phyloP scores from a whole-genome alignment of 2,329 filamentous ascomycete species.

The Aspergillus niger region DNA sequence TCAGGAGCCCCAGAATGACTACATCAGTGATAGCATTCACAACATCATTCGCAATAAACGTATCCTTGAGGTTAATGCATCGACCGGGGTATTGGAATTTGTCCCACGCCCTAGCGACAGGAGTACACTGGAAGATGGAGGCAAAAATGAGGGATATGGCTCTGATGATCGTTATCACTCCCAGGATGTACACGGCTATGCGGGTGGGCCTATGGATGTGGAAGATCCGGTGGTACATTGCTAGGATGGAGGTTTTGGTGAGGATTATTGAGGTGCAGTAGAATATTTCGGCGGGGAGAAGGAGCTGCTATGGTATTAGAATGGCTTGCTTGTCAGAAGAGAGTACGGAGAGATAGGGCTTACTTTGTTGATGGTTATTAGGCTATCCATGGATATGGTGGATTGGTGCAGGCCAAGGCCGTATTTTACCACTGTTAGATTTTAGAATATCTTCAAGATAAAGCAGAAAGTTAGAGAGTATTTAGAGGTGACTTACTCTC shows the following conservation, averaged over 20 bases:
- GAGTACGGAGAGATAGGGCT: not conserved
- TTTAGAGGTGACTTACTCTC: not conserved
- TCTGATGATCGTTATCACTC: constrained; percentile 51
- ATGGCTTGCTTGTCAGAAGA: not conserved
- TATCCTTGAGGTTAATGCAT: constrained; percentile 54
- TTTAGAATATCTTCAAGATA: not conserved
- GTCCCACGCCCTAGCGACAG: constrained; percentile 54
- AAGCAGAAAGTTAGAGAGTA: not conserved
- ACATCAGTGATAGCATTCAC: constrained; percentile 37
- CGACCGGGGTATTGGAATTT: constrained; percentile 43
- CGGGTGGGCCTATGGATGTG: constrained; percentile 46
- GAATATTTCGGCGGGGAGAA: constrained; percentile 45
- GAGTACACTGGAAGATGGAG: constrained; percentile 57
- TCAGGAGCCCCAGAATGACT: constrained; percentile 13
- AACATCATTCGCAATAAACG: constrained; percentile 54
- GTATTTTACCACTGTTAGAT: not conserved
- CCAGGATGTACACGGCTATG: constrained; percentile 46
- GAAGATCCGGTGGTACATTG: constrained; percentile 59
- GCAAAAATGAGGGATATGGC: constrained; percentile 52
- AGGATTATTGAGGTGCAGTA: constrained; percentile 50
- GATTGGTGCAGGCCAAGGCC: not conserved
- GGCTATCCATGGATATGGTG: not conserved
- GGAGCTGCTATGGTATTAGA: constrained; percentile 33
- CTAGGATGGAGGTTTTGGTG: constrained; percentile 54
- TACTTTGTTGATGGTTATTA: not conserved